Percentiles rank a stretch among this genome's conserved stretches.
Evolutionary conservation across 768 basidiomycete species (phyloP).

Genomic region (Leccinum imitatum): DNA sequence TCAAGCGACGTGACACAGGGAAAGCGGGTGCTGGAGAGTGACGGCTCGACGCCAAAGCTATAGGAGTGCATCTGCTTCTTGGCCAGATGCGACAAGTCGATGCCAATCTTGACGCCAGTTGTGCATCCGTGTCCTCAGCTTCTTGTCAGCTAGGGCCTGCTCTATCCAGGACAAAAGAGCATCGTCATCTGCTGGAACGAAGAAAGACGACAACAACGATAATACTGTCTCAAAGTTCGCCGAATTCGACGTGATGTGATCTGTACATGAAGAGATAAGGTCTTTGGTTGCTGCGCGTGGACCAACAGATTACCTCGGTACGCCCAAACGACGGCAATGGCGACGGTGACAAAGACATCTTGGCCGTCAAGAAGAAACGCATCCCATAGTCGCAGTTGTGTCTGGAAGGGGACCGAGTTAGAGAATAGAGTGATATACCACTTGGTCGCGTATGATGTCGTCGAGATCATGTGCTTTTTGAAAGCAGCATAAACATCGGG

Average conservation of each 20-base stretch:
- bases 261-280: conserved; percentile 39
- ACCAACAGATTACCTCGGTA: conserved; percentile 64
- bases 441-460: conserved; percentile 95
- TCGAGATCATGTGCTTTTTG: conserved; percentile 85
- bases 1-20: conserved; percentile 6
- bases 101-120: conserved; percentile 84
- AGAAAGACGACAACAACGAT: conserved; percentile 90
- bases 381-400: conserved; percentile 94
- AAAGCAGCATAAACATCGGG: conserved; percentile 87
- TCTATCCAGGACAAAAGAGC: conserved; percentile 79
- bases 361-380: conserved; percentile 87
- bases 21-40: not conserved
- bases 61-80: conserved; percentile 59
- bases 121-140: conserved; percentile 65
- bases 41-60: conserved; percentile 27
- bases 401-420: conserved; percentile 94
- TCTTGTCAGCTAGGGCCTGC: conserved; percentile 56
- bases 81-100: conserved; percentile 61
- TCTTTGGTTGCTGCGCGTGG: not conserved
- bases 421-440: conserved; percentile 99
- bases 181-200: conserved; percentile 90
- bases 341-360: conserved; percentile 83
- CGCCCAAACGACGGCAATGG: conserved; percentile 88
- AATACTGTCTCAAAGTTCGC: conserved; percentile 92
- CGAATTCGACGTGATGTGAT: conserved; percentile 74